Evolutionary conservation across 345 rosid species (phyloP), one percentile per base, ranked within the genome.

Genomic region (Rhodomyrtus tomentosa): DNA sequence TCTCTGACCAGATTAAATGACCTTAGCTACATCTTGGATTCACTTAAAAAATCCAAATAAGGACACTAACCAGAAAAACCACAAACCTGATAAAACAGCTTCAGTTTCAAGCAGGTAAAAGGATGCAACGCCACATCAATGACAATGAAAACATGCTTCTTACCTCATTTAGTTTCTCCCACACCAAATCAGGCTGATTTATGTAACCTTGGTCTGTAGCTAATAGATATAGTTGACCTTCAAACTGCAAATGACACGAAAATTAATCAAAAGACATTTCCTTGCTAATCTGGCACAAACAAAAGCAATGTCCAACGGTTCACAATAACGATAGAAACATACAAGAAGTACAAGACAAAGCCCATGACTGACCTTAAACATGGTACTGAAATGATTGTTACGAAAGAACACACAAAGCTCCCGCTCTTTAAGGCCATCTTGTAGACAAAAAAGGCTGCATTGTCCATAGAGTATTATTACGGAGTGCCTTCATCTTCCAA

Each of bases 111-210:
- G 79, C 25, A 68, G 79, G 79, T 42, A 32, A 68, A 32, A 68
- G 76, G 76, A 68, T 36, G 45, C 36, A 36, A 68, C 20, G 25
- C 55, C 53, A 10, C 24, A 1, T 36, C 4, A 40, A 13, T 50
- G 38, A 62, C 58, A 21, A 55, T 7, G 18, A 36, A 22, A 25
- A 51, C 84, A n/a, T 45, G 49, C 12, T 59, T 3, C 55, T 88
- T 93, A 98, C 99, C 99, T 98, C 98, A 87, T 94, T 95, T 53
- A 98, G 89, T 88, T 96, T 96, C 88, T 98, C 99, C 99, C 99
- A 98, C 48, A 98, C 99, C 91, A 98, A 88, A 89, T 96, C 96
- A 32, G 95, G 95, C 90, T 98, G 97, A 88, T 93, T 94, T 84
- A 98, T 85, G 87, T 96, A 96, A 83, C 99, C 99, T 90, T 96